Base-by-base conservation (phyloP, 306 rosid genomes). In the Cercis canadensis region DNA sequence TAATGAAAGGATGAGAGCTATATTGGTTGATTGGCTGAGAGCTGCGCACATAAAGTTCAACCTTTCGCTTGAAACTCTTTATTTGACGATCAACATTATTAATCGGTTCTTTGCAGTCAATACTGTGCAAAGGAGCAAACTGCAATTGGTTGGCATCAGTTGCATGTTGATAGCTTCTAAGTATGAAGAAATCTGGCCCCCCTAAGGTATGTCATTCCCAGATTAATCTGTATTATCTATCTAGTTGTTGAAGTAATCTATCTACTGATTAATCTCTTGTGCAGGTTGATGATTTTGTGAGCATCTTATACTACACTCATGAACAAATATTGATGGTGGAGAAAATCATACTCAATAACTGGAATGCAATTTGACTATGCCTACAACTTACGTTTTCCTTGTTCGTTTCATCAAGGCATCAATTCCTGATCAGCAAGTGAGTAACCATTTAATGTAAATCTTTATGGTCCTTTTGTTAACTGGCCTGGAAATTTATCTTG, bases 121-220 rank as follows among this genome's bases (percentile, higher is more conserved):
- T 75, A 71, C 79, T 11, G 87, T 87, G 4, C n/a, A n/a, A n/a
- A n/a, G n/a, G n/a, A n/a, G n/a, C n/a, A 96, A 90, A 69, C 70
- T 92, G 66, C 98, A 92, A 62, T 65, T 92, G 78, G 87, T 87
- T 43, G 96, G 98, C 14, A 59, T 92, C 62, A 86, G 96, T 69
- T 88, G 96, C n/a, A 90, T 90, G 98, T 82, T 92, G 2, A 77
- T 87, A 66, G 96, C 98, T 74, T 78, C 96, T 7, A 92, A 92
- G 78, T 92, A 92, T 72, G 98, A 92, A 79, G 96, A 92, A 80
- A 92, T 92, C 47, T 92, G 96, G 98, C 92, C 98, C 39, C 39
- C 96, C 96, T 2, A 87, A 85, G 92, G 96, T 87, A 24, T 40
- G 51, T 8, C 1, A 14, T 0, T 18, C 2, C 4, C 14, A 14